Evolutionary conservation across 257 asterid species (phyloP).

Genomic region (Lantana camara): DNA sequence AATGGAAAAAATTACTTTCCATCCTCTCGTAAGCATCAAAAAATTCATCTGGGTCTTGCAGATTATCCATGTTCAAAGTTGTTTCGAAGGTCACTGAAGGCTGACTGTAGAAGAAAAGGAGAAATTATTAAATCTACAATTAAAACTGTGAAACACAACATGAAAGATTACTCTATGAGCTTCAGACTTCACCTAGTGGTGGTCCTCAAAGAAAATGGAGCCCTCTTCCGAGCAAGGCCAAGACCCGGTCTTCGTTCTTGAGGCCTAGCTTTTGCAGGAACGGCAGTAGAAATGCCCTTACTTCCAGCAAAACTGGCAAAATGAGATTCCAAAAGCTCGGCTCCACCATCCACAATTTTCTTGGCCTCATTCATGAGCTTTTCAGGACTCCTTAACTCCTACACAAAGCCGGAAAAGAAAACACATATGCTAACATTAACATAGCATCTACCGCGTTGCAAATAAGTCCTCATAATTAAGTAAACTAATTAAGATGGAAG

Average conservation of each 20-base stretch:
- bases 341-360: conserved; percentile 63
- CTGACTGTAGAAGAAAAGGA: conserved; percentile 54
- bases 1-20: conserved; percentile 54
- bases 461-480: background rate
- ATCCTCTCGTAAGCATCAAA: conserved; percentile 63
- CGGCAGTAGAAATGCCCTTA: conserved; percentile 36
- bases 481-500: conserved; percentile 4
- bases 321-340: conserved; percentile 49
- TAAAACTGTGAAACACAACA: background rate
- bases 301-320: conserved; percentile 38
- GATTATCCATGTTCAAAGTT: conserved; percentile 42
- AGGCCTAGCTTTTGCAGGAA: conserved; percentile 46
- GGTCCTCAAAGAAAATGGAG: conserved; percentile 63
- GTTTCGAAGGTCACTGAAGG: conserved; percentile 51
- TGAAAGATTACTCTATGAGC: background rate
- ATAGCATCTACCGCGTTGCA: background rate
- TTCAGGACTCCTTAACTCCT: conserved; percentile 57
- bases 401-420: conserved; percentile 19
- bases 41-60: conserved; percentile 71
- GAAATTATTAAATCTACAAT: conserved; percentile 1
- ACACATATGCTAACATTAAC: conserved; percentile 5
- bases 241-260: conserved; percentile 80
- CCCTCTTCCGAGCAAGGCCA: conserved; percentile 64
- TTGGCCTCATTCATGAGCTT: conserved; percentile 70
- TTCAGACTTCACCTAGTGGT: conserved; percentile 45